phyloP scores from a whole-genome alignment of 2,329 filamentous ascomycete genomes.

The Aquanectria penicillioides region DNA sequence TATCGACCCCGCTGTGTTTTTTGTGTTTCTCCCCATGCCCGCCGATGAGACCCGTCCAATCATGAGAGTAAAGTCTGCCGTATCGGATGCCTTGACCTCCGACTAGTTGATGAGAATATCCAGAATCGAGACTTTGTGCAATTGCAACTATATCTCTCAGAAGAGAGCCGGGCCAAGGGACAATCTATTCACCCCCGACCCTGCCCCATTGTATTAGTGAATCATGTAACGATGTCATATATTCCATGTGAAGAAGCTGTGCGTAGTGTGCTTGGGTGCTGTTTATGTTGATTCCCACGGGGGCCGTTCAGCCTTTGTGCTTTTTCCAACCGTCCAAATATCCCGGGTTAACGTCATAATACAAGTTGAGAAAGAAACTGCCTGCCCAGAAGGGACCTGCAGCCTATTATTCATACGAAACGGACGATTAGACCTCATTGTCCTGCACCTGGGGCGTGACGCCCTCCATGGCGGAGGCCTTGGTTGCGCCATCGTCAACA shows the following conservation, averaged over 20 bases:
- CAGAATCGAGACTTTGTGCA: slow-evolving; percentile 23
- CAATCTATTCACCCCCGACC: slow-evolving; percentile 6
- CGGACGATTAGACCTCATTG: slow-evolving; percentile 42
- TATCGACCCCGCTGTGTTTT: slow-evolving; percentile 20
- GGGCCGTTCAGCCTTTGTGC: slow-evolving; percentile 10
- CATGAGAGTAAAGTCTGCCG: slow-evolving; percentile 5
- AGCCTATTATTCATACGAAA: neutral
- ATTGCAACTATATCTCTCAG: slow-evolving; percentile 20
- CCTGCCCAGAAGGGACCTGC: slow-evolving; percentile 1
- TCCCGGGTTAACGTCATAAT: slow-evolving; percentile 30
- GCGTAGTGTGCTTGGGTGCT: slow-evolving; percentile 23
- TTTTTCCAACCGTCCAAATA: slow-evolving; percentile 12
- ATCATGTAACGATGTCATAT: slow-evolving; percentile 31
- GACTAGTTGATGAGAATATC: slow-evolving; percentile 20
- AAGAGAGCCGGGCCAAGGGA: slow-evolving; percentile 7
- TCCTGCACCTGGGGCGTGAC: slow-evolving; percentile 41
- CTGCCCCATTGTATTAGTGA: slow-evolving; percentile 29
- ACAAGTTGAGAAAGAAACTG: slow-evolving; percentile 21
- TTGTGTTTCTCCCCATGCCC: slow-evolving; percentile 15
- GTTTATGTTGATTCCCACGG: slow-evolving; percentile 18
- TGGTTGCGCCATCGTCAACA: slow-evolving; percentile 42
- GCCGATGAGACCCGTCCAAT: slow-evolving; percentile 7
- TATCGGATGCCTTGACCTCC: slow-evolving; percentile 8
- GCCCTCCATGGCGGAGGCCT: slow-evolving; percentile 27
- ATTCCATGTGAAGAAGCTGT: slow-evolving; percentile 31